phyloP scores from a whole-genome alignment of 306 rosid genomes.

The Trifolium pratense region DNA sequence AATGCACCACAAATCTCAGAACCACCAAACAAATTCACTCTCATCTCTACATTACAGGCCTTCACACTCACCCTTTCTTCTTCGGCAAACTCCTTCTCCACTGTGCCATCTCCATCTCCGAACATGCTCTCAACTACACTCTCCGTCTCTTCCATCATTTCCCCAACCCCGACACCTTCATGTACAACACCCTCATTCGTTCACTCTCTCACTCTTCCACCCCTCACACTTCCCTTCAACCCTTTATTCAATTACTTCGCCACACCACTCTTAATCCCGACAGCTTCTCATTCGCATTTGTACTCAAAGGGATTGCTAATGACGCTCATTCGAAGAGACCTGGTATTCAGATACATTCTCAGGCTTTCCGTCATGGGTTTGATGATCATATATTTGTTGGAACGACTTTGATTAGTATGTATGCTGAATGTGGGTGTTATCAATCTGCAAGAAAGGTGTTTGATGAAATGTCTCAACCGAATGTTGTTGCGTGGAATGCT shows the following conservation, averaged over 20 bases:
- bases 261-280: conserved; percentile 49
- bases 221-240: conserved; percentile 53
- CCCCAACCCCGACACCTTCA: conserved; percentile 76
- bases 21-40: conserved; percentile 64
- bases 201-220: conserved; percentile 61
- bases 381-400: conserved; percentile 69
- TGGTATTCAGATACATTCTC: conserved; percentile 72
- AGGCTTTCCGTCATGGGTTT: conserved; percentile 54
- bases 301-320: conserved; percentile 74
- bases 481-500: conserved; percentile 85
- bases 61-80: conserved; percentile 55
- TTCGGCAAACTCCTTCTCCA: conserved; percentile 80
- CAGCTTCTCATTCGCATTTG: conserved; percentile 83
- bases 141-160: conserved; percentile 63
- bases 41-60: conserved; percentile 49
- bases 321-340: conserved; percentile 35
- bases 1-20: conserved; percentile 55
- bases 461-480: conserved; percentile 76
- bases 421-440: conserved; percentile 63
- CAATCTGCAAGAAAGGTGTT: conserved; percentile 58
- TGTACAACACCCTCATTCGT: conserved; percentile 83
- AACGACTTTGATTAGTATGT: conserved; percentile 72
- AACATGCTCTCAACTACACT: conserved; percentile 57
- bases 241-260: conserved; percentile 65
- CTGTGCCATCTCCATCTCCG: conserved; percentile 65